Conservation (phyloP, 805 yeast genomes). For the Wickerhamiella allomyrinae region DNA sequence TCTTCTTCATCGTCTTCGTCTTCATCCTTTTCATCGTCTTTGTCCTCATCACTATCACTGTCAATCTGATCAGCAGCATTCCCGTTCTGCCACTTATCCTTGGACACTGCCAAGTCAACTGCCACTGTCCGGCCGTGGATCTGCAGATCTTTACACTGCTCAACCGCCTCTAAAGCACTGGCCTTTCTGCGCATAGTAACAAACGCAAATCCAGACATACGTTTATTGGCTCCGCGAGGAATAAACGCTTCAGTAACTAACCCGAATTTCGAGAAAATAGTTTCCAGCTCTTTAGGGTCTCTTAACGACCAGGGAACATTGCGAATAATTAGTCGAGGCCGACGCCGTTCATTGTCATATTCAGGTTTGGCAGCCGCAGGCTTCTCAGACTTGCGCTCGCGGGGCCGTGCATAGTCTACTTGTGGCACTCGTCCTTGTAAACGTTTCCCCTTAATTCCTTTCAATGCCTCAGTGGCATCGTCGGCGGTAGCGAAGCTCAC, state of each 20-base stretch:
- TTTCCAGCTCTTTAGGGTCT: constrained; percentile 55
- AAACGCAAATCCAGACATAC: constrained; percentile 89
- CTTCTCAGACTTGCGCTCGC: constrained; percentile 45
- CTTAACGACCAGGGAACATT: constrained; percentile 95
- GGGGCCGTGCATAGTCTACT: constrained; percentile 81
- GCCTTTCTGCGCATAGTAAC: constrained; percentile 71
- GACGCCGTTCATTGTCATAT: constrained; percentile 47
- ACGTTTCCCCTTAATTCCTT: constrained; percentile 47
- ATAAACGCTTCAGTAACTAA: constrained; percentile 77
- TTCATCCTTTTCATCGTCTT: constrained; percentile 22
- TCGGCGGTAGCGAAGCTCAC: constrained; percentile 78
- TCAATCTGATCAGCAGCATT: constrained; percentile 21
- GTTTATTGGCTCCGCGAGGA: constrained; percentile 77
- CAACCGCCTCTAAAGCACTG: constrained; percentile 70
- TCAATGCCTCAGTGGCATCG: constrained; percentile 66
- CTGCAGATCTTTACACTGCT: constrained; percentile 56
- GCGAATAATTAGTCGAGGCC: constrained; percentile 75
- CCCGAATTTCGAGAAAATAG: constrained; percentile 63
- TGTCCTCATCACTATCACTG: constrained; percentile 5
- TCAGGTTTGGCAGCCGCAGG: constrained; percentile 12
- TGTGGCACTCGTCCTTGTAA: constrained; percentile 53
- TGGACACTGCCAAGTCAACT: constrained; percentile 86
- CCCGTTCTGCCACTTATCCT: constrained; percentile 57
- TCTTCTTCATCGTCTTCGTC: constrained; percentile 12
- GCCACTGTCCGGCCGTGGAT: constrained; percentile 86